These are phyloP conservation scores for Termitomyces sp. DNA, from an alignment of 768 basidiomycete species.

Conservation along the genomic window DNA sequence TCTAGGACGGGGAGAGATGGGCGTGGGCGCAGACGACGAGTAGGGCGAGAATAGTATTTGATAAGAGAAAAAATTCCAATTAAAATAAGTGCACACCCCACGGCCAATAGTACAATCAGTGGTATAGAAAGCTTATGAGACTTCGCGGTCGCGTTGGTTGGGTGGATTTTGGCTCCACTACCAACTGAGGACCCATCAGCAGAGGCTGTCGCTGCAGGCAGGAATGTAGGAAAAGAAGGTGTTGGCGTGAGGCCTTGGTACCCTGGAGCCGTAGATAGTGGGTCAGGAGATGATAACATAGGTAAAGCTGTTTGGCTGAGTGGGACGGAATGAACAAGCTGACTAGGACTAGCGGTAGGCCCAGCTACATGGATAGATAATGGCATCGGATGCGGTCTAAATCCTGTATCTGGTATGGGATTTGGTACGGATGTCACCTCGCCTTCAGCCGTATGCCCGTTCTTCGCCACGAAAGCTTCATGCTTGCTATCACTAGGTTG, in stretches of 20 bases:
- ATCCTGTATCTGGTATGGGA: slow-evolving; percentile 42
- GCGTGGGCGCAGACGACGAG: slow-evolving; percentile 48
- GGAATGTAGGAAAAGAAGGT: slow-evolving; percentile 10
- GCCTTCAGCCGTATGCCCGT: slow-evolving; percentile 14
- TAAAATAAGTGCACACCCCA: slow-evolving; percentile 45
- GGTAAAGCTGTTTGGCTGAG: slow-evolving; percentile 12
- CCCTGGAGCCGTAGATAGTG: slow-evolving; percentile 16
- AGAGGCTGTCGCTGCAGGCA: slow-evolving; percentile 11
- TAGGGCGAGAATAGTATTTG: slow-evolving; percentile 44
- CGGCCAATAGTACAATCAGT: slow-evolving; percentile 45
- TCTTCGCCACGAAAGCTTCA: slow-evolving; percentile 12
- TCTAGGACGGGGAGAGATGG: slow-evolving; percentile 73
- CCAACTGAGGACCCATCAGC: slow-evolving; percentile 2
- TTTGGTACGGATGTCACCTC: slow-evolving; percentile 40
- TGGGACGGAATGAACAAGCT: slow-evolving; percentile 11
- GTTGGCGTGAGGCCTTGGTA: slow-evolving; percentile 7
- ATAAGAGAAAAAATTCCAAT: slow-evolving; percentile 41
- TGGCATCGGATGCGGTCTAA: slow-evolving; percentile 14
- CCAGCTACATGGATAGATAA: slow-evolving; percentile 21
- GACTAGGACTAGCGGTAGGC: slow-evolving; percentile 19
- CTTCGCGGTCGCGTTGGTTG: slow-evolving; percentile 6
- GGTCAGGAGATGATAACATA: slow-evolving; percentile 18
- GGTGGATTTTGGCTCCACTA: not conserved
- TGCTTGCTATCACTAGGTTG: slow-evolving; percentile 11
- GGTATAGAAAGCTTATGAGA: slow-evolving; percentile 39